Conservation (phyloP, 177 flowering plant genomes). For the Vitis hybrid region DNA sequence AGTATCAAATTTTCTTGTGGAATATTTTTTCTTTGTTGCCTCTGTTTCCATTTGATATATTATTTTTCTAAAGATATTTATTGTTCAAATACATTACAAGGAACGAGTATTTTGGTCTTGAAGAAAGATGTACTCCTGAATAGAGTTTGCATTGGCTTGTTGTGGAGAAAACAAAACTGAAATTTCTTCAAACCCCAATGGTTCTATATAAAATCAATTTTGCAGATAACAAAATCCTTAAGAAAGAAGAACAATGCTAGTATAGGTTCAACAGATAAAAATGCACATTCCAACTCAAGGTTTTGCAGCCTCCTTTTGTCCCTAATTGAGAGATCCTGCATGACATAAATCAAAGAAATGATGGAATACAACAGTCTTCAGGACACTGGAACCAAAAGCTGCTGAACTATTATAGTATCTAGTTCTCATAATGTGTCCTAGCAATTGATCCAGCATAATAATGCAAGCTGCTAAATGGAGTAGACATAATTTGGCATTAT, state of each 20-base stretch:
- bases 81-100: no score
- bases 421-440: no score
- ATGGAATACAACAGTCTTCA: no score
- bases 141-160: conserved; percentile 2
- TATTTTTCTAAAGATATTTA: neutral
- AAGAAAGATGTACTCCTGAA: neutral
- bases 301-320: neutral
- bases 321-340: neutral
- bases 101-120: neutral
- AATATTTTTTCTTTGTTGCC: neutral
- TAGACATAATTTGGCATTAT: no score
- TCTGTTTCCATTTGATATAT: neutral
- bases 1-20: neutral
- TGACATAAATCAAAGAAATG: neutral
- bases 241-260: neutral
- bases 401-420: no score
- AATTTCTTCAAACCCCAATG: neutral
- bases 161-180: neutral
- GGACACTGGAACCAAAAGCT: no score
- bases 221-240: neutral
- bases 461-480: no score
- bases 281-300: neutral
- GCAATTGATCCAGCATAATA: no score
- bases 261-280: neutral
- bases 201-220: neutral